Conservation (phyloP, 768 basidiomycete genomes). For the Amanita molliuscula region DNA sequence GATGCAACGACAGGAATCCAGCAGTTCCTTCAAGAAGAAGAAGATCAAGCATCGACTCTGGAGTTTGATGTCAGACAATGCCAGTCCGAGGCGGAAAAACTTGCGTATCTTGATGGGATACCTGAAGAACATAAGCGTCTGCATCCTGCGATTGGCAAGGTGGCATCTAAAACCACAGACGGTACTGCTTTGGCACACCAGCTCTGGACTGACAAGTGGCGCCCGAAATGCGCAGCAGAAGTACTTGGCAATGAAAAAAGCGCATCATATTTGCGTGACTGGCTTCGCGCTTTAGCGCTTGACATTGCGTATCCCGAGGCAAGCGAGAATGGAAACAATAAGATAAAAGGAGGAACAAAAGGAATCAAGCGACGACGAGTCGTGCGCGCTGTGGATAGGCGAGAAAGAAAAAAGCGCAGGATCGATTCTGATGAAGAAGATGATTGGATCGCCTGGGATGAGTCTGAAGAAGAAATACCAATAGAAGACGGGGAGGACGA, state of each 20-base stretch:
- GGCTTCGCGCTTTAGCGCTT: constrained; percentile 65
- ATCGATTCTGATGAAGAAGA: constrained; percentile 47
- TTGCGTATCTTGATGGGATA: constrained; percentile 14
- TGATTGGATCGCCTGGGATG: constrained; percentile 47
- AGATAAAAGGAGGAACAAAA: constrained; percentile 14
- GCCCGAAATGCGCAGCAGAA: constrained; percentile 60
- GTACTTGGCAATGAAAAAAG: constrained; percentile 70
- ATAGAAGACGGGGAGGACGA: constrained; percentile 24
- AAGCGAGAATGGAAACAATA: constrained; percentile 13
- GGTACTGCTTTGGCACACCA: constrained; percentile 23
- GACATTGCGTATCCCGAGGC: constrained; percentile 20
- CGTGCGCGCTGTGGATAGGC: constrained; percentile 40
- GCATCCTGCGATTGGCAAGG: constrained; percentile 43
- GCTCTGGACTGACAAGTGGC: constrained; percentile 69
- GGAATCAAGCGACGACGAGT: constrained; percentile 51
- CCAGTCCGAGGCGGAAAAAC: not conserved
- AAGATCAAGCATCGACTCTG: not conserved
- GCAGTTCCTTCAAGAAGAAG: not conserved
- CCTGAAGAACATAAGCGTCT: constrained; percentile 21
- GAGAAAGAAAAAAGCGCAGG: constrained; percentile 43
- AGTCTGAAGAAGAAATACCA: constrained; percentile 17
- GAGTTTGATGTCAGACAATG: not conserved
- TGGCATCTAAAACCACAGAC: constrained; percentile 15
- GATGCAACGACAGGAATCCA: not conserved
- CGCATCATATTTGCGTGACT: constrained; percentile 65